phyloP scores from a whole-genome alignment of 2,329 filamentous ascomycete genomes.

The Rutstroemia sp. region DNA sequence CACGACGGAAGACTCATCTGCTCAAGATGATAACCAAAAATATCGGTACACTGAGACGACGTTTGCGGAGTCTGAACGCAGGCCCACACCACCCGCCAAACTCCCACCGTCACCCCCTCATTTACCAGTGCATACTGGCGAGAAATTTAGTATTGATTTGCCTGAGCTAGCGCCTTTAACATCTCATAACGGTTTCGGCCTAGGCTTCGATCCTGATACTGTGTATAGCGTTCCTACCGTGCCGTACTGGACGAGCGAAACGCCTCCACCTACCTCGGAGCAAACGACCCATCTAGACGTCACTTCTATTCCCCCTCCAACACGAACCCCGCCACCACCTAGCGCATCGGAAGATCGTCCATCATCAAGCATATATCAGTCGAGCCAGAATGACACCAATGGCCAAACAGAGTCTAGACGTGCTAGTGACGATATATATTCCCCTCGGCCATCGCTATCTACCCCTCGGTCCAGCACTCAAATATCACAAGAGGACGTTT shows the following conservation, averaged over 20 bases:
- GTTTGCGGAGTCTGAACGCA: conserved; percentile 27
- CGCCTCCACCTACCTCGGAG: conserved; percentile 15
- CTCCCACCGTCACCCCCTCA: conserved; percentile 15
- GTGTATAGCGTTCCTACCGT: conserved; percentile 14
- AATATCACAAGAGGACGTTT: conserved; percentile 5
- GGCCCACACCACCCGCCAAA: conserved; percentile 37
- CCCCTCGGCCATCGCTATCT: conserved; percentile 24
- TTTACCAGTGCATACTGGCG: not conserved
- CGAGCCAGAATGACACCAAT: conserved; percentile 19
- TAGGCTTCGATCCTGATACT: conserved; percentile 14
- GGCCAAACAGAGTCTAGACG: conserved; percentile 24
- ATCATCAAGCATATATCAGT: conserved; percentile 22
- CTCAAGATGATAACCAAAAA: conserved; percentile 12
- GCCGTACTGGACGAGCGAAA: conserved; percentile 20
- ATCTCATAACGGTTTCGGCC: conserved; percentile 21
- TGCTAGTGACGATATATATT: conserved; percentile 26
- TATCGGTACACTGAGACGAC: conserved; percentile 8
- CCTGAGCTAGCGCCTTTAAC: conserved; percentile 20
- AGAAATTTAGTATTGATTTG: conserved; percentile 6
- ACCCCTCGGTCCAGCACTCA: conserved; percentile 14
- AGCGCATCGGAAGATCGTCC: not conserved
- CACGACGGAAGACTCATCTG: conserved; percentile 19
- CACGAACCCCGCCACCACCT: conserved; percentile 4
- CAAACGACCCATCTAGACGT: conserved; percentile 11
- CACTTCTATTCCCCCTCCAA: conserved; percentile 4